Evolutionary conservation across 441 rosid genomes (phyloP).

Genomic region (Adansonia rubrostipa): DNA sequence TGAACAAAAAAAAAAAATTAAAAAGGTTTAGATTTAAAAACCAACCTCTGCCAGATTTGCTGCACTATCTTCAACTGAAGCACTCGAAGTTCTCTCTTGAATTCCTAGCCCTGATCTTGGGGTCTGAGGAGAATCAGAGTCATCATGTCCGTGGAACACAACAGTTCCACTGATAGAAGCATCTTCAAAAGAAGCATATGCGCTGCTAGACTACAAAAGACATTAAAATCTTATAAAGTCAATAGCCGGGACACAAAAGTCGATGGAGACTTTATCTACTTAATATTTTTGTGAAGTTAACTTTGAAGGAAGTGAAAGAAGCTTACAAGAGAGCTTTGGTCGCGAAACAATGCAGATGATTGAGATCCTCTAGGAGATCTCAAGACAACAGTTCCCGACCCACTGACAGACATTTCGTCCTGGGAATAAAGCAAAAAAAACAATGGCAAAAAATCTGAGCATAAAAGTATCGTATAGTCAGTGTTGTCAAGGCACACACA

Average conservation of each 20-base stretch:
- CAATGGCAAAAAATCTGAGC: constrained; percentile 21
- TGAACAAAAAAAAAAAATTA: constrained; percentile 10
- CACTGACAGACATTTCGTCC: constrained; percentile 78
- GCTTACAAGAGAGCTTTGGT: constrained; percentile 66
- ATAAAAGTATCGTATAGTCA: constrained; percentile 21
- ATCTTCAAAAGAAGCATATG: constrained; percentile 74
- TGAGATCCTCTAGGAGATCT: constrained; percentile 78
- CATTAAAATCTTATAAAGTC: constrained; percentile 45
- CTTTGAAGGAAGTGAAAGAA: constrained; percentile 14
- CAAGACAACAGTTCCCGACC: constrained; percentile 90
- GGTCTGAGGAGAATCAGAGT: constrained; percentile 79
- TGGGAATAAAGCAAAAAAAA: constrained; percentile 46
- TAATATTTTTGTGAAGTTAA: constrained; percentile 20
- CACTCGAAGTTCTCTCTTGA: constrained; percentile 86
- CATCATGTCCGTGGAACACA: constrained; percentile 86
- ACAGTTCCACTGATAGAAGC: constrained; percentile 95
- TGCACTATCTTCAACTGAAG: constrained; percentile 85
- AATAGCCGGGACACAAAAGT: constrained; percentile 30
- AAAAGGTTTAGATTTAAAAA: constrained; percentile 16
- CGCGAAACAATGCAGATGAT: constrained; percentile 61
- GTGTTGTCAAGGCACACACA: not conserved
- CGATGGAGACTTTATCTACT: constrained; percentile 23
- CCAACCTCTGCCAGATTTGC: constrained; percentile 87
- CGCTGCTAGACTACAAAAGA: constrained; percentile 74
- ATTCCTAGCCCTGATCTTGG: constrained; percentile 85